Conservation (phyloP, 495 filamentous ascomycete species). For the Penicillium robsamsonii region DNA sequence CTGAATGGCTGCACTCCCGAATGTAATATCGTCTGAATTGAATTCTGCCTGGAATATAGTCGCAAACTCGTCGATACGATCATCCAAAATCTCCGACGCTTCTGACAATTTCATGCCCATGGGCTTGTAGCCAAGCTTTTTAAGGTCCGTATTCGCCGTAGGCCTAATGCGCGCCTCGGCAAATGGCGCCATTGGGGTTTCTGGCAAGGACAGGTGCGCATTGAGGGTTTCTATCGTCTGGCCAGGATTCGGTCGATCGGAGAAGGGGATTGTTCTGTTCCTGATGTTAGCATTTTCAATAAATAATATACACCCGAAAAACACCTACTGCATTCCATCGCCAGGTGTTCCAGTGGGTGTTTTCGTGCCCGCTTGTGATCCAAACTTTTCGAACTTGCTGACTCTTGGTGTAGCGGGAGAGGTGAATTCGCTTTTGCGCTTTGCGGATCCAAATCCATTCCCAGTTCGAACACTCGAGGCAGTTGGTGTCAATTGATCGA, state of each 20-base stretch:
- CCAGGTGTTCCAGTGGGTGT: constrained; percentile 26
- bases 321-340: constrained; percentile 35
- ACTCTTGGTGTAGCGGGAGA: constrained; percentile 56
- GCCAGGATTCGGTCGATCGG: constrained; percentile 71
- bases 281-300: constrained; percentile 19
- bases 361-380: constrained; percentile 33
- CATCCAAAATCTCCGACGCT: constrained; percentile 87
- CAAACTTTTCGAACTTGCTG: constrained; percentile 40
- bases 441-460: constrained; percentile 53
- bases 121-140: constrained; percentile 86
- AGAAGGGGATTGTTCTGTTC: constrained; percentile 57
- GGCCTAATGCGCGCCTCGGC: constrained; percentile 76
- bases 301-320: background rate
- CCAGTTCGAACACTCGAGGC: constrained; percentile 55
- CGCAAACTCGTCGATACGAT: constrained; percentile 88
- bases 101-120: constrained; percentile 93
- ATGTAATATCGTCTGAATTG: constrained; percentile 72
- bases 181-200: constrained; percentile 69
- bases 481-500: constrained; percentile 74
- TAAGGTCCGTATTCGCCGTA: constrained; percentile 76
- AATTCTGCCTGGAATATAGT: constrained; percentile 68
- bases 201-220: constrained; percentile 63
- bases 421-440: constrained; percentile 60
- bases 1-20: constrained; percentile 81
- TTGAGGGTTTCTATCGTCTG: constrained; percentile 81